Evolutionary conservation across 495 filamentous ascomycete species (phyloP).

Genomic region (Saxispiralis lemnorum): DNA sequence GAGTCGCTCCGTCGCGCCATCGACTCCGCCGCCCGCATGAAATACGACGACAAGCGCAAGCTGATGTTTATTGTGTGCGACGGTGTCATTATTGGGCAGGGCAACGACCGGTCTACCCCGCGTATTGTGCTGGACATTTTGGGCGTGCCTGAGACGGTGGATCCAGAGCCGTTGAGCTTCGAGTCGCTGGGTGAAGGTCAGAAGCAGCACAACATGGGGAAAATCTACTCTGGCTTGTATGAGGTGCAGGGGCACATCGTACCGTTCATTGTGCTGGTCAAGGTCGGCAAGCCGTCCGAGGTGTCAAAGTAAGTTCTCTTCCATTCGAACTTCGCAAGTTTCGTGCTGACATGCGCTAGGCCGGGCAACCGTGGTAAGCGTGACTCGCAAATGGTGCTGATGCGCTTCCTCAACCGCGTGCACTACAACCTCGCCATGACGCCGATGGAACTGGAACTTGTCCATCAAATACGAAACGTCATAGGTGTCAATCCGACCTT

Average conservation of each 20-base stretch:
- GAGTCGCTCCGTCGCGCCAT: conserved; percentile 92
- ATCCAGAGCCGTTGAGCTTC: conserved; percentile 95
- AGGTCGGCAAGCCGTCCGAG: conserved; percentile 93
- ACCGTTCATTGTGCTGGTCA: conserved; percentile 90
- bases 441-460: conserved; percentile 92
- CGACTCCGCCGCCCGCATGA: conserved; percentile 88
- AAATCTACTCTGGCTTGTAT: conserved; percentile 93
- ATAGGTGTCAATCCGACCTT: conserved; percentile 97
- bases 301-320: conserved; percentile 40
- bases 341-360: conserved; percentile 26
- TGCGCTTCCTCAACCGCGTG: conserved; percentile 96
- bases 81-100: conserved; percentile 98
- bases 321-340: not conserved
- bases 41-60: conserved; percentile 96
- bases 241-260: conserved; percentile 97
- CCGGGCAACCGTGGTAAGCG: conserved; percentile 98
- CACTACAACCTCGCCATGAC: conserved; percentile 94
- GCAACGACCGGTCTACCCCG: conserved; percentile 89
- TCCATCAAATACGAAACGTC: conserved; percentile 96
- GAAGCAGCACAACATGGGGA: conserved; percentile 98
- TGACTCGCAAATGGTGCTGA: conserved; percentile 94
- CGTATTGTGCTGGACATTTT: conserved; percentile 94
- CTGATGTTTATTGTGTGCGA: conserved; percentile 86
- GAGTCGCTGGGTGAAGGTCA: conserved; percentile 89
- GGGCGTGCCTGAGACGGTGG: conserved; percentile 78